phyloP scores from a whole-genome alignment of 2,329 filamentous ascomycete genomes.

The Thelonectria olida region DNA sequence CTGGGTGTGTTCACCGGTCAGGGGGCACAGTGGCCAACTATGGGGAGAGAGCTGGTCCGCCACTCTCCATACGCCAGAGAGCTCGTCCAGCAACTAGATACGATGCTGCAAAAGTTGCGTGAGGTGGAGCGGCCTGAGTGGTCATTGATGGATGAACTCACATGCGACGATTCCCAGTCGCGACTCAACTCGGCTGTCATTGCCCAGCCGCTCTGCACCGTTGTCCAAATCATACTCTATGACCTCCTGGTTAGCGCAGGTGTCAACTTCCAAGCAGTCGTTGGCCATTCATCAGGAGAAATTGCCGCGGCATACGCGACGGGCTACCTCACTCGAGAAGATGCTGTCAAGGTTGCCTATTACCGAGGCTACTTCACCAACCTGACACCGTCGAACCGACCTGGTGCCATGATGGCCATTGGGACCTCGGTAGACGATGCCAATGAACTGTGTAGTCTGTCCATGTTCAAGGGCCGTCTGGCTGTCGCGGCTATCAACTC shows the following conservation, averaged over 20 bases:
- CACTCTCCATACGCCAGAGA: conserved; percentile 14
- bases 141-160: conserved; percentile 36
- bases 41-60: conserved; percentile 42
- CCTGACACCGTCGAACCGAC: neutral
- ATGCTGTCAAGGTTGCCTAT: conserved; percentile 17
- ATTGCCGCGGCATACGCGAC: conserved; percentile 50
- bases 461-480: conserved; percentile 32
- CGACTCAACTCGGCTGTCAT: conserved; percentile 47
- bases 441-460: no score
- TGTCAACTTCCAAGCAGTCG: conserved; percentile 41
- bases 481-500: conserved; percentile 39
- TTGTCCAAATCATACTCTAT: conserved; percentile 58
- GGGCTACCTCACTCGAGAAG: conserved; percentile 33
- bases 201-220: conserved; percentile 62
- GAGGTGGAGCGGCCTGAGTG: conserved; percentile 40
- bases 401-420: conserved; percentile 35
- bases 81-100: conserved; percentile 20
- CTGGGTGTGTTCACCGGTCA: conserved; percentile 47
- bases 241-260: conserved; percentile 44
- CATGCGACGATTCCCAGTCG: conserved; percentile 14
- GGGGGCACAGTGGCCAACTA: conserved; percentile 46
- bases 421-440: conserved; percentile 34
- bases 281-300: conserved; percentile 51
- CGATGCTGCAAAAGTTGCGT: no score
- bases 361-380: conserved; percentile 17